Evolutionary conservation across 768 basidiomycete species (phyloP).

Genomic region (Boletellus ananas): DNA sequence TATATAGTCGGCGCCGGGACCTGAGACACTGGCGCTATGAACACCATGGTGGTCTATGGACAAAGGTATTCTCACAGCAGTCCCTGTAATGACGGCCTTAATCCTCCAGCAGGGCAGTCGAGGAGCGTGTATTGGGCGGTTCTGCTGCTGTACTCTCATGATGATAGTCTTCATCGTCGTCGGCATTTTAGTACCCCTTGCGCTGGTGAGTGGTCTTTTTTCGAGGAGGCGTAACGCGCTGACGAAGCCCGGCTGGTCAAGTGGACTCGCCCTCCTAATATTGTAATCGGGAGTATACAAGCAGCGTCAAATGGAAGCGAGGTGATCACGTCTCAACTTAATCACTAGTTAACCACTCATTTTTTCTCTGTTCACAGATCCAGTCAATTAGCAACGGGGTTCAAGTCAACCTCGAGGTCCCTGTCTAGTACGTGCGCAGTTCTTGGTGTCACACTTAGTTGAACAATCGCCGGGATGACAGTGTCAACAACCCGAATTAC

Average conservation of each 20-base stretch:
- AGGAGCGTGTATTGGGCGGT: conserved; percentile 57
- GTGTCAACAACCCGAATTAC: conserved; percentile 80
- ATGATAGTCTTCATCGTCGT: conserved; percentile 59
- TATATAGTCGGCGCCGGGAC: conserved; percentile 24
- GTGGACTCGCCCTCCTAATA: conserved; percentile 77
- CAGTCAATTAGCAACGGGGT: conserved; percentile 42
- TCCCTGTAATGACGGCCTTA: not conserved
- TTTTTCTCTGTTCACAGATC: conserved; percentile 26
- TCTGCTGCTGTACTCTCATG: conserved; percentile 75
- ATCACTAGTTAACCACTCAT: conserved; percentile 18
- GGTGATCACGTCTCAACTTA: conserved; percentile 33
- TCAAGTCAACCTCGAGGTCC: conserved; percentile 56
- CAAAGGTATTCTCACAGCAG: conserved; percentile 40
- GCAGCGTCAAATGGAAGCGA: conserved; percentile 38
- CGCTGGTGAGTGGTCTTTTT: conserved; percentile 47
- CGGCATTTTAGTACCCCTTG: conserved; percentile 62
- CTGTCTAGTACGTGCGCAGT: conserved; percentile 52
- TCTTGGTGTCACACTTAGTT: not conserved
- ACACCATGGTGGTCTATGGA: conserved; percentile 65
- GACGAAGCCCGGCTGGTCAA: conserved; percentile 26
- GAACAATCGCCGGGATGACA: conserved; percentile 28
- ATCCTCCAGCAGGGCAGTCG: conserved; percentile 49
- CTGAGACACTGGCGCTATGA: conserved; percentile 53
- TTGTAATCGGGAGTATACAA: conserved; percentile 51
- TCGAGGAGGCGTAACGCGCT: not conserved